Conservation (phyloP, 1,139 yeast genomes). For the Sugiyamaella neomexicana region DNA sequence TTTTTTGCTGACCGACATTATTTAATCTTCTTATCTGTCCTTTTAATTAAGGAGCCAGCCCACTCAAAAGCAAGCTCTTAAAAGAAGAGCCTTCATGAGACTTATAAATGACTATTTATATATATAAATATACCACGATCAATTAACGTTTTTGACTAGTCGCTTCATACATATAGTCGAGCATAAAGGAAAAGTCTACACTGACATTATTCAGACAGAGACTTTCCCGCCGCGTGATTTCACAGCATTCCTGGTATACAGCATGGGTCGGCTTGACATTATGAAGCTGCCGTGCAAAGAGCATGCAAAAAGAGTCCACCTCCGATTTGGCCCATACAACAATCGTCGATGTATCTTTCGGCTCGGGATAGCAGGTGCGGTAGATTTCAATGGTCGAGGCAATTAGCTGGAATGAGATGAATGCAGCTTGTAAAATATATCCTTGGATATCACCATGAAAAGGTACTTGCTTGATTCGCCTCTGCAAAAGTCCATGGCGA, state of each 20-base stretch:
- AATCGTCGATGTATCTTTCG: slow-evolving; percentile 44
- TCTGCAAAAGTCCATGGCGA: slow-evolving; percentile 48
- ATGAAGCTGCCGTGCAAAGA: slow-evolving; percentile 66
- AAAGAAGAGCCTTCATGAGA: not conserved
- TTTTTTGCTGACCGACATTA: not conserved
- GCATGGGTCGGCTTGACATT: slow-evolving; percentile 56
- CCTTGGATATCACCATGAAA: slow-evolving; percentile 57
- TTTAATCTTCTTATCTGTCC: not conserved
- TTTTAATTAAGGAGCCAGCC: too few species aligned
- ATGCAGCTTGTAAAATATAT: slow-evolving; percentile 58
- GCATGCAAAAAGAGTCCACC: slow-evolving; percentile 57
- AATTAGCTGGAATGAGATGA: slow-evolving; percentile 58
- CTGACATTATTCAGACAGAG: slow-evolving; percentile 36
- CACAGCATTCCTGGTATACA: slow-evolving; percentile 52
- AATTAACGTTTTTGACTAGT: not conserved
- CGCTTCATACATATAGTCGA: slow-evolving; percentile 74
- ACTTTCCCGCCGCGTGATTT: slow-evolving; percentile 61
- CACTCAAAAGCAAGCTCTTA: too few species aligned
- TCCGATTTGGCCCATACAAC: slow-evolving; percentile 73
- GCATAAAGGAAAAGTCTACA: slow-evolving; percentile 60
- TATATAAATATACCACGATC: not conserved
- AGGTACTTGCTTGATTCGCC: slow-evolving; percentile 49
- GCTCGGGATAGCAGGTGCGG: slow-evolving; percentile 46
- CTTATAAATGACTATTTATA: not conserved
- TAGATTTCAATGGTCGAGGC: slow-evolving; percentile 51